Percentiles rank a stretch among this genome's conserved stretches.
These are phyloP conservation scores for Oryza rufipogon DNA, from an alignment of 176 grass and related monocot genomes.

Conservation along the genomic window DNA sequence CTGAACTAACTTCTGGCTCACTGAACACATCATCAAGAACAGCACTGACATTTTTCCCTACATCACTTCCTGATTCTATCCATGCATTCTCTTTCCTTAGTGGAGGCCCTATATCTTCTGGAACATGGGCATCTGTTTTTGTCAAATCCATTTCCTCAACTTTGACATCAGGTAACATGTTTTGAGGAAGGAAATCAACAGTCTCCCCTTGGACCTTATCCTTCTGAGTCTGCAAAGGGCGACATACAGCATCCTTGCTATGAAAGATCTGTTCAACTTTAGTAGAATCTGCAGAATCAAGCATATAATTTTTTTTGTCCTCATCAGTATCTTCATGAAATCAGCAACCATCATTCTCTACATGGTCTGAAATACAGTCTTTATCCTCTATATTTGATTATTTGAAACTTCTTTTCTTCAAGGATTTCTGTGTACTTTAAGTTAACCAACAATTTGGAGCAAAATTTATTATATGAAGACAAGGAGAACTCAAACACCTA, in stretches of 20 bases:
- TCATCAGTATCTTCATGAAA: slow-evolving; percentile 48
- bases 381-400: slow-evolving; percentile 25
- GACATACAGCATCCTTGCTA: slow-evolving; percentile 40
- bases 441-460: slow-evolving; percentile 24
- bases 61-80: neutral
- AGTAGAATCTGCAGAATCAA: slow-evolving; percentile 54
- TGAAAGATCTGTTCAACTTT: slow-evolving; percentile 19
- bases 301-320: slow-evolving; percentile 39
- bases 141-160: slow-evolving; percentile 2
- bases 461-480: neutral
- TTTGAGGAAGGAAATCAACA: slow-evolving; percentile 40
- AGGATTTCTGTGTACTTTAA: slow-evolving; percentile 5
- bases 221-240: slow-evolving; percentile 26
- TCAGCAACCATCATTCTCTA: slow-evolving; percentile 41
- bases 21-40: neutral
- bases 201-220: slow-evolving; percentile 5
- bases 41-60: slow-evolving; percentile 10
- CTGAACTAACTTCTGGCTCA: slow-evolving; percentile 9
- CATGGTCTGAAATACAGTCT: slow-evolving; percentile 26
- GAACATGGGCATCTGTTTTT: neutral
- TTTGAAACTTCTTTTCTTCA: slow-evolving; percentile 22
- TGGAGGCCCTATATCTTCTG: neutral
- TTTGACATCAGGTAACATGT: slow-evolving; percentile 32
- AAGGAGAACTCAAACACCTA: slow-evolving; percentile 6
- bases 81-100: neutral